A percentile compares a stretch with the other conserved stretches of the same genome.
Evolutionary conservation across 805 yeast genomes (phyloP).

Genomic region (Candida tammaniensis): DNA sequence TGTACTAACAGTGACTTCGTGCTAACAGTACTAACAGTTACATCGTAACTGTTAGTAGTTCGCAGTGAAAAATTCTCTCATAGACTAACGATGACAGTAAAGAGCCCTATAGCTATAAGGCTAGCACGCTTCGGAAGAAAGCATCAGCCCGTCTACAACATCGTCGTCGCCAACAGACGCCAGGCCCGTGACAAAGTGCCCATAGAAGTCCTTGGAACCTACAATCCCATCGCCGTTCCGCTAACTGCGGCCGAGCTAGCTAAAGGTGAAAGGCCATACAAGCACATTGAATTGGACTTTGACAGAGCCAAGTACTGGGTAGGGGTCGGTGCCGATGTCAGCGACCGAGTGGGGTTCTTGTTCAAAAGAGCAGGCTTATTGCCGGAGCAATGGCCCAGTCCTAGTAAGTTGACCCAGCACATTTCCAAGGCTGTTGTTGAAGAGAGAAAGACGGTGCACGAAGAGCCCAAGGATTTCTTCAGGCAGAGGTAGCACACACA

Average conservation of each 20-base stretch:
- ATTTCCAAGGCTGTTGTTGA: slow-evolving; percentile 28
- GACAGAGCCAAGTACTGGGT: slow-evolving; percentile 92
- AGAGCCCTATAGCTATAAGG: slow-evolving; percentile 69
- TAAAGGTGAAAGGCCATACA: slow-evolving; percentile 57
- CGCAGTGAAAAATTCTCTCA: slow-evolving; percentile 7
- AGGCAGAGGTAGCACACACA: slow-evolving; percentile 27
- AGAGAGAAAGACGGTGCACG: slow-evolving; percentile 24
- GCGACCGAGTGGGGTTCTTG: slow-evolving; percentile 72
- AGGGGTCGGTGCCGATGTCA: slow-evolving; percentile 95
- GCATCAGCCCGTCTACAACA: slow-evolving; percentile 84
- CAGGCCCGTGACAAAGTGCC: slow-evolving; percentile 88
- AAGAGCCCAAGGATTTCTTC: slow-evolving; percentile 30
- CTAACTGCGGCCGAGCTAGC: slow-evolving; percentile 59
- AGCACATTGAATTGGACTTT: slow-evolving; percentile 82
- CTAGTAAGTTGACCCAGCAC: slow-evolving; percentile 37
- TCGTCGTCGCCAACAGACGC: slow-evolving; percentile 76
- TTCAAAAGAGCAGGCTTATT: slow-evolving; percentile 76
- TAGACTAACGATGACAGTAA: slow-evolving; percentile 10
- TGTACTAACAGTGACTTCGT: not conserved
- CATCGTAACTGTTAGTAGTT: not conserved
- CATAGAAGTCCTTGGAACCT: slow-evolving; percentile 92
- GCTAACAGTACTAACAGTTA: not conserved
- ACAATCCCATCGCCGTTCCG: slow-evolving; percentile 78
- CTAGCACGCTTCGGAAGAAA: slow-evolving; percentile 91
- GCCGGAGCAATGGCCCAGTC: slow-evolving; percentile 56